phyloP scores from a whole-genome alignment of 495 filamentous ascomycete genomes.

The Staphylotrichum longicolle region DNA sequence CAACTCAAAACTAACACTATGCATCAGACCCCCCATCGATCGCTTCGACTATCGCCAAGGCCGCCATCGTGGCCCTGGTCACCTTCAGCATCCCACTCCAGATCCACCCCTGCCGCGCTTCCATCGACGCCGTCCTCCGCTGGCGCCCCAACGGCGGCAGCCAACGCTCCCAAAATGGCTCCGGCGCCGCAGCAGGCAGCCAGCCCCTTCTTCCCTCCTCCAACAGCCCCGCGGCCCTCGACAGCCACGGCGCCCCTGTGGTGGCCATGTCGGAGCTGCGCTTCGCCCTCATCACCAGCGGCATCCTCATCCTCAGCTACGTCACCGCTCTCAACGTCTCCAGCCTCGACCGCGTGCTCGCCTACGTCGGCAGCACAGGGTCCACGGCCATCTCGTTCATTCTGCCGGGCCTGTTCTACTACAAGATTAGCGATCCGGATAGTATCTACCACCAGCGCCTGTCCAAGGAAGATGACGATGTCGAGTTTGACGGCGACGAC shows the following conservation, averaged over 20 bases:
- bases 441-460: slow-evolving; percentile 78
- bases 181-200: slow-evolving; percentile 37
- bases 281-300: slow-evolving; percentile 85
- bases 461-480: slow-evolving; percentile 85
- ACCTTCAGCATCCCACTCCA: slow-evolving; percentile 97
- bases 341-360: slow-evolving; percentile 83
- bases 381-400: slow-evolving; percentile 96
- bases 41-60: slow-evolving; percentile 84
- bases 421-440: slow-evolving; percentile 90
- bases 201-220: slow-evolving; percentile 44
- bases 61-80: slow-evolving; percentile 93
- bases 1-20: background rate
- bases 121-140: slow-evolving; percentile 84
- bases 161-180: slow-evolving; percentile 62
- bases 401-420: slow-evolving; percentile 92
- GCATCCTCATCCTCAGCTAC: slow-evolving; percentile 80
- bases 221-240: slow-evolving; percentile 18
- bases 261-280: slow-evolving; percentile 74
- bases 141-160: slow-evolving; percentile 73
- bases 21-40: slow-evolving; percentile 65
- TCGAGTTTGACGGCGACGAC: slow-evolving; percentile 42
- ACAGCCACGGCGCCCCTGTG: slow-evolving; percentile 44
- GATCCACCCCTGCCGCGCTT: slow-evolving; percentile 90
- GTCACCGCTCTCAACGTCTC: slow-evolving; percentile 85
- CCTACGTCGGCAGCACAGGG: slow-evolving; percentile 93